These are phyloP conservation scores for Solioccasus polychromus DNA, from an alignment of 768 basidiomycete genomes.

Conservation along the genomic window DNA sequence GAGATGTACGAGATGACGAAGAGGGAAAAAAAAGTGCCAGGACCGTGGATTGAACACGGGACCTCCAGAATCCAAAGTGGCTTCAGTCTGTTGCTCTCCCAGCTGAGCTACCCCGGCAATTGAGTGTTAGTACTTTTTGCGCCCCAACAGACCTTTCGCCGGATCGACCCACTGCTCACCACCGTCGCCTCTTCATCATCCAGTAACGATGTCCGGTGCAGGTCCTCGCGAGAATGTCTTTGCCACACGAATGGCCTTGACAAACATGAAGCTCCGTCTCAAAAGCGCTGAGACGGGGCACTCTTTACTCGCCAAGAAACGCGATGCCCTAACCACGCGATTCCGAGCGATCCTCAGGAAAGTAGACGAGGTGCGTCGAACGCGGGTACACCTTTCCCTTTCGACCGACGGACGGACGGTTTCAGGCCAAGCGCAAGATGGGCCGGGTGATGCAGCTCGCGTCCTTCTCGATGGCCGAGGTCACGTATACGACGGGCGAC, in stretches of 20 bases:
- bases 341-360: constrained; percentile 93
- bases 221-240: constrained; percentile 92
- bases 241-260: constrained; percentile 96
- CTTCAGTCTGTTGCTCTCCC: constrained; percentile 78
- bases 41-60: constrained; percentile 79
- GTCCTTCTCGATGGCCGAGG: constrained; percentile 98
- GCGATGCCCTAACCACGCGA: constrained; percentile 92
- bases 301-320: constrained; percentile 94
- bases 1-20: background rate
- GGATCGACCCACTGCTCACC: background rate
- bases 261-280: constrained; percentile 84
- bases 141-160: background rate
- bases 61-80: constrained; percentile 57
- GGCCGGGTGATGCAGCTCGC: constrained; percentile 98
- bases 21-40: constrained; percentile 45
- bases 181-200: background rate
- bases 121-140: fast-evolving
- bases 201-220: constrained; percentile 74
- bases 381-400: background rate
- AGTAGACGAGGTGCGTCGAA: constrained; percentile 87
- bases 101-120: constrained; percentile 67
- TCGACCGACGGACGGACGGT: constrained; percentile 20
- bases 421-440: constrained; percentile 97
- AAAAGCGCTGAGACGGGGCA: constrained; percentile 95
- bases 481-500: constrained; percentile 96